These are phyloP conservation scores for Boletus subcaerulescens DNA, from an alignment of 768 basidiomycete genomes.

Conservation along the genomic window DNA sequence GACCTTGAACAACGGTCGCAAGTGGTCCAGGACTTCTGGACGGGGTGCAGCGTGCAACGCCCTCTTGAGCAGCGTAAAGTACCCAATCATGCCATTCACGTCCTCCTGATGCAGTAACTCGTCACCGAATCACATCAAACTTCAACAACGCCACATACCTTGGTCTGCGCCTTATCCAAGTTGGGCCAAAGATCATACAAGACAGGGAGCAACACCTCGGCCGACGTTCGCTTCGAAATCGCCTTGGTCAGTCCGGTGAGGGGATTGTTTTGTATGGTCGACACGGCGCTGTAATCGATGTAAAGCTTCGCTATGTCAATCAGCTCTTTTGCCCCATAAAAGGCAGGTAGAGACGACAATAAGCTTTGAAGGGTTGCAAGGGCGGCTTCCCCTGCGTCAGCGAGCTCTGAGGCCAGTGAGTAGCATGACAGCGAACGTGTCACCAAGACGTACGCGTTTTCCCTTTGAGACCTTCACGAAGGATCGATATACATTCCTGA, in stretches of 20 bases:
- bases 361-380: slow-evolving; percentile 62
- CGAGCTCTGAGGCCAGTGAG: slow-evolving; percentile 27
- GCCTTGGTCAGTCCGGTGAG: slow-evolving; percentile 52
- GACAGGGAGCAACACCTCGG: slow-evolving; percentile 64
- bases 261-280: slow-evolving; percentile 22
- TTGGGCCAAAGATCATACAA: slow-evolving; percentile 57
- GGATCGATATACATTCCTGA: slow-evolving; percentile 48
- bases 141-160: slow-evolving; percentile 30
- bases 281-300: slow-evolving; percentile 38
- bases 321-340: slow-evolving; percentile 68
- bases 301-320: slow-evolving; percentile 54
- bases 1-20: slow-evolving; percentile 68
- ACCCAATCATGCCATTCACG: slow-evolving; percentile 34
- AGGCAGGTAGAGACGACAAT: slow-evolving; percentile 73
- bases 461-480: slow-evolving; percentile 39
- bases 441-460: slow-evolving; percentile 32
- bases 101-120: slow-evolving; percentile 16
- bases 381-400: slow-evolving; percentile 31
- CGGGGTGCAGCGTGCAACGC: slow-evolving; percentile 64
- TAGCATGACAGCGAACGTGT: background rate
- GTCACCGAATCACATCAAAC: background rate
- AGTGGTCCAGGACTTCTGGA: slow-evolving; percentile 58
- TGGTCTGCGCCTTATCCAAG: slow-evolving; percentile 32
- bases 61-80: slow-evolving; percentile 68
- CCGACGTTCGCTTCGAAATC: slow-evolving; percentile 66